Evolutionary conservation across 2,329 filamentous ascomycete genomes (phyloP), one percentile per base, ranked within the genome.

Genomic region (Penicillium sclerotigenum): DNA sequence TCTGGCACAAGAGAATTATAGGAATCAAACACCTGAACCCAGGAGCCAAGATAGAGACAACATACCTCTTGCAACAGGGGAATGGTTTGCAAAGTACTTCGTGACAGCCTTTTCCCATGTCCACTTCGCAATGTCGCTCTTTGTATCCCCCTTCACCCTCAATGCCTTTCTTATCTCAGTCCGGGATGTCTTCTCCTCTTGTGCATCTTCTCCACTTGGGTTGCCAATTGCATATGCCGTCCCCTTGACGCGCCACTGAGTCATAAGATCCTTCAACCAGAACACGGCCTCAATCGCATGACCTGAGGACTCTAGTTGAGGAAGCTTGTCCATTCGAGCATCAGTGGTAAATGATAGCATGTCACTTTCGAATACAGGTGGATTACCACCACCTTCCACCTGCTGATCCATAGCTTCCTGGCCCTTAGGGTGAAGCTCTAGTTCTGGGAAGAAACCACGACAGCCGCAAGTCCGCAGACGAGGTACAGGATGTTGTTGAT

Each of bases 81-180:
- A 87, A 65, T 94, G 75, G 72, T 97, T 97, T 20, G 91, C 93
- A 82, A 97, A 97, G 71, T 94, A 90, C 47, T 84, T 89, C 48
- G 89, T 91, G 36, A 97, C 73, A 75, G 96, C 91, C 60, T 80
- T 87, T 45, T 77, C 77, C 87, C 91, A 97, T 63, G 83, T 88
- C 90, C 91, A 96, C 1, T 78, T 74, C 16, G 70, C 43, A 1
- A 42, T 14, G 1, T 68, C 68, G 7, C 69, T 65, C 26, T 65
- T 63, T 2, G 54, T 33, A 5, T 67, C 64, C 9, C 31, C 78
- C 75, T 29, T 74, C 62, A 11, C 72, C 75, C 70, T 87, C 82
- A 62, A 73, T 62, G 20, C 77, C 74, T 66, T 87, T 82, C 55
- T 86, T 81, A 73, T 91, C 86, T 56, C 81, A 79, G 3, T 81